Evolutionary conservation across 2,329 filamentous ascomycete species (phyloP), one percentile per base, ranked within the genome.

Genomic region (Zymoseptoria crescenta): DNA sequence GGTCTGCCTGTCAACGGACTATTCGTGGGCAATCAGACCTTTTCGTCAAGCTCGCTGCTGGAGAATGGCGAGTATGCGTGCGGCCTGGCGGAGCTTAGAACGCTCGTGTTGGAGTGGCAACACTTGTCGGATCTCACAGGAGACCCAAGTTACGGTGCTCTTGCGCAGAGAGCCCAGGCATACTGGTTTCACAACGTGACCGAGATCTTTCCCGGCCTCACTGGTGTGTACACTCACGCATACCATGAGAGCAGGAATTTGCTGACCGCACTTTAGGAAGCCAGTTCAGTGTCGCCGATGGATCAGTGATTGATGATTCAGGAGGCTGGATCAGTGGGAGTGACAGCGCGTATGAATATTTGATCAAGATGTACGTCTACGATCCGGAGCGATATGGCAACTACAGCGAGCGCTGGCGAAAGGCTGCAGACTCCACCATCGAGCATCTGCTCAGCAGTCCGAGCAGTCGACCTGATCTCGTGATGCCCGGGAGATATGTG

Each of bases 281-380:
- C 5, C 54, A 66, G 24, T 67, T 68, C 56, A 60, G 64, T 49
- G 52, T 63, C 51, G 60, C 63, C 29, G 67, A 62, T 1, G 66
- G 66, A 7, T 45, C 67, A 8, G 69, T 72, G 35, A 45, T 68
- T 1, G 68, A 68, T n/a, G 60, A 62, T 9, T 64, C 69, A 53
- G 71, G 68, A 45, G 69, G 71, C 16, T 73, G 71, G 70, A 68
- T 67, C 19, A 65, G 64, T 8, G 65, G 71, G 16, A 67, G 69
- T 45, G 70, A 72, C 56, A 67, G 63, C 3, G 68, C 67, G n/a
- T 68, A 72, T 56, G 69, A 73, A 51, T 72, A 73, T 52, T 64
- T 72, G 4, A 66, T 72, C 57, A 73, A 73, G 56, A 68, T 67
- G 58, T 70, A 70, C 56, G 65, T 69, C 41, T 72, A 73, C 60